Evolutionary conservation across 73 alveolate genomes (phyloP), one percentile per base, ranked within the genome.

Genomic region (Paramecium octaurelia): DNA sequence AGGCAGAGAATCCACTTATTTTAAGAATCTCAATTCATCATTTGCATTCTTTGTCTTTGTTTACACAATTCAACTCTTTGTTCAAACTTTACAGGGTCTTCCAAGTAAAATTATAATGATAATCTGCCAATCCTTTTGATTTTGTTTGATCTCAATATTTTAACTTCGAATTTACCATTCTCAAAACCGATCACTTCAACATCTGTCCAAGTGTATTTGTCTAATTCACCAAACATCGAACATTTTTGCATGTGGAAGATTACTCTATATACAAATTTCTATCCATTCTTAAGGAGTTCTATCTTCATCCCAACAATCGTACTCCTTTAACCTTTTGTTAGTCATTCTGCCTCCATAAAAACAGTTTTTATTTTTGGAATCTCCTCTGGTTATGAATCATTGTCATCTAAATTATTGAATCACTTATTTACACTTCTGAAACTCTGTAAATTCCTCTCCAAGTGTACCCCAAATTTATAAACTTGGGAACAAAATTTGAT

Each of bases 271-370:
- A 64, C 71, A 68, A 12, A 59, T 31, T 70, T 68, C 90, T 24
- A 89, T 4, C 92, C 90, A 89, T 89, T 69, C 40, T 44, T 71
- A 34, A 6, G 94, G 94, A 7, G 94, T 71, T n/a, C 57, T 89
- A 20, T 89, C 94, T 89, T 89, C 94, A 89, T 89, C 92, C 94
- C 94, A 89, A 46, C 94, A 89, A 46, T 89, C 94, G 73, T 89
- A 89, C 23, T 89, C 84, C 48, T 83, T 77, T 21, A 89, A 88
- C 18, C 71, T 70, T 20, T 89, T 89, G 44, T 89, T 89, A 14
- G 94, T 89, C 54, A 46, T 89, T 18, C 76, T 77, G 2, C 94
- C 94, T 70, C 88, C 88, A 71, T 71, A 58, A 12, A 85, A 84
- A 38, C 71, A 89, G 57, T 89, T 83, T 73, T 70, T 71, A 80